Evolutionary conservation across 805 yeast genomes (phyloP), one percentile per base, ranked within the genome.

Genomic region (Schwanniomyces polymorphus): DNA sequence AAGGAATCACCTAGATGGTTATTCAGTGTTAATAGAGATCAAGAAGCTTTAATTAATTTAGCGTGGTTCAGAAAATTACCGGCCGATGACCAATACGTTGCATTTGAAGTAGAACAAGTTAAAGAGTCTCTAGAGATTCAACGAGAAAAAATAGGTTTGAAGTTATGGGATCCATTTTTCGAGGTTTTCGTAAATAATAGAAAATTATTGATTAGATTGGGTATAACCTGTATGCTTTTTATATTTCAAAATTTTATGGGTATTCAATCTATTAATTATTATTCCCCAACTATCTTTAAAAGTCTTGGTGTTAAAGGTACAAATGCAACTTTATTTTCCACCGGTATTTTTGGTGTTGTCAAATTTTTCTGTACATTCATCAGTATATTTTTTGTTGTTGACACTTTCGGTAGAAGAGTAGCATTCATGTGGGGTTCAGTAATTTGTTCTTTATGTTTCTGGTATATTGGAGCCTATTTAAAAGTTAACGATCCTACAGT

Each of bases 1-100:
- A 59, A 54, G 42, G 75, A 69, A 48, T 60, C 67, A 43, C 71
- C 72, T 6, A 81, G 77, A 51, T 72, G 79, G 10, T 80, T 80
- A 2, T 75, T 74, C 67, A 62, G 72, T 35, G 60, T 75, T 8
- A 58, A 65, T 21, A 65, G 60, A 39, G 58, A 63, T 16, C 70
- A 65, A 8, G 46, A 58, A 47, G 75, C 77, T 4, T 43, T 31
- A 16, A 28, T 18, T 4, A 38, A 34, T 14, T 38, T 43, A 2
- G 56, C 56, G 26, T 68, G 65, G 23, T 43, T 43, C 17, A 63
- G 81, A 45, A 61, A 64, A 17, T 52, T 74, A 14, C 64, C 70
- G 3, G 59, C 47, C n/a, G 69, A 68, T 41, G 72, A 75, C 47
- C 74, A 65, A 48, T 70, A 69, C 51, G 58, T 70, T 34, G 52